Evolutionary conservation across 495 filamentous ascomycete species (phyloP).

Genomic region (Cercophora newfieldiana): DNA sequence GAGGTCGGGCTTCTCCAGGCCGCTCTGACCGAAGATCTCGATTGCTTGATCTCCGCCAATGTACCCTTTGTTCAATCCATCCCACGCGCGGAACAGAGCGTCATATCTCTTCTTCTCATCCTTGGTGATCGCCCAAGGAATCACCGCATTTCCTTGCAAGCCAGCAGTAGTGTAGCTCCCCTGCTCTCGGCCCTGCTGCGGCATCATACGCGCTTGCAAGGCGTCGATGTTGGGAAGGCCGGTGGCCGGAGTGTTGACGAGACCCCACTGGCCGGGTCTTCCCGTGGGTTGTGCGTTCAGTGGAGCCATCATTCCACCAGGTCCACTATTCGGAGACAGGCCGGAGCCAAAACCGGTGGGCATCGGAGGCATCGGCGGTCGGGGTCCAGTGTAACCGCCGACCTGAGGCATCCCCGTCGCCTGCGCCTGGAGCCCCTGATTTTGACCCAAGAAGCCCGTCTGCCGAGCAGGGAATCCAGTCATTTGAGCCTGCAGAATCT

Average conservation of each 20-base stretch:
- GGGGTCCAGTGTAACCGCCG: conserved; percentile 68
- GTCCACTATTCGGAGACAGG: conserved; percentile 62
- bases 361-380: conserved; percentile 94
- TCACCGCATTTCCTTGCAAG: conserved; percentile 87
- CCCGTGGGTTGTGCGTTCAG: conserved; percentile 95
- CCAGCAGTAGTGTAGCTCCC: conserved; percentile 81
- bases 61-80: conserved; percentile 90
- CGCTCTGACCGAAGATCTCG: conserved; percentile 97
- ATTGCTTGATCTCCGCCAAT: conserved; percentile 93
- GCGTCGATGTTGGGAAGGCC: conserved; percentile 93
- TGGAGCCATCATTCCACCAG: conserved; percentile 54
- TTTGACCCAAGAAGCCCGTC: conserved; percentile 45
- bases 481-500: conserved; percentile 72
- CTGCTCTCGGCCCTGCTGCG: conserved; percentile 88
- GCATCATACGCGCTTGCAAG: conserved; percentile 96
- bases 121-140: conserved; percentile 99
- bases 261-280: conserved; percentile 93
- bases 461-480: conserved; percentile 68
- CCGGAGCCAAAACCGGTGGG: conserved; percentile 74
- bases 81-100: conserved; percentile 93
- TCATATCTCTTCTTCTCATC: conserved; percentile 98
- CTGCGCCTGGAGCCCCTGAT: conserved; percentile 56
- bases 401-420: conserved; percentile 60
- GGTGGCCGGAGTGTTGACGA: conserved; percentile 89
- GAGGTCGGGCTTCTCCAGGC: conserved; percentile 82